Base-by-base conservation (phyloP, 371 early-diverging fungal species). In the Mucor velutinosus region DNA sequence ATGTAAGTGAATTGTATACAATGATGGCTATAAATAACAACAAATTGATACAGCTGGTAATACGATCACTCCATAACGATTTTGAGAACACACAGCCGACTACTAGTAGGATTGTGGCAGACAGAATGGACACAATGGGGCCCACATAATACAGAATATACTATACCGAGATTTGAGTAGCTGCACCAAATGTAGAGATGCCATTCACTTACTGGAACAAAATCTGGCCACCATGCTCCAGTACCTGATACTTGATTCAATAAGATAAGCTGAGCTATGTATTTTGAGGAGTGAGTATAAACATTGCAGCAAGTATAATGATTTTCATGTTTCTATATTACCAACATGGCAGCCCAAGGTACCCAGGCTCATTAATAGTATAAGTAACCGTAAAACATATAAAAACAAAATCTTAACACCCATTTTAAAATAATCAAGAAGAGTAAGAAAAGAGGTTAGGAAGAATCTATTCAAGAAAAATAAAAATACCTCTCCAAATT, bases 101-200 rank as follows among this genome's bases (percentile, higher is more conserved):
- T 10, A 76, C n/a, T 5, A 76, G 58, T 25, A 82, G 59, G 0
- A 73, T 61, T 2, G 73, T 45, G 3, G 73, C 56, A 51, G 74
- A 78, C 6, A 82, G 19, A 8, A 71, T 55, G 3, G 83, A 82
- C 4, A 78, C 62, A 7, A 78, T 77, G 1, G 76, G 70, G 2
- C 78, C 83, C 19, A 78, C 78, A 59, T 75, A 75, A 58, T 82
- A 82, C 10, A 82, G 58, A 23, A 69, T 76, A 60, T 78, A 82
- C 83, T 82, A 49, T 47, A n/a, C 30, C 41, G 14, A 33, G 0
- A 27, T n/a, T 2, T 23, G 53, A 60, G 17, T 21, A 21, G 11
- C 3, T 4, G 55, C 14, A 5, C 29, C 29, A 8, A 10, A 55
- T 65, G 21, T 15, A 37, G 25, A 7, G 10, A 23, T 62, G 19